Evolutionary conservation across 352 stramenopile genomes (phyloP).

Genomic region (Globisporangium takayamanum): DNA sequence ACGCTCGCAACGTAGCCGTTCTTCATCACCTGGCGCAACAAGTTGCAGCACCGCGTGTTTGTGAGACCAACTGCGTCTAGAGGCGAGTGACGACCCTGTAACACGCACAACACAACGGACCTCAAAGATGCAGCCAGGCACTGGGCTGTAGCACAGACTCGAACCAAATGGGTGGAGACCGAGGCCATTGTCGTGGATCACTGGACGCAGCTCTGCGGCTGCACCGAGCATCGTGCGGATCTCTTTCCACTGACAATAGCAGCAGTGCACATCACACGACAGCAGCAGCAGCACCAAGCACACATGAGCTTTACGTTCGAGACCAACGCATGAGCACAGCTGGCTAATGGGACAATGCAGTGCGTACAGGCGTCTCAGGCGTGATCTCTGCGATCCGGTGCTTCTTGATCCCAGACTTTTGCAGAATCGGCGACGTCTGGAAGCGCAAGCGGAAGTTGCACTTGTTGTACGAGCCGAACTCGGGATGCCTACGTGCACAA

Average conservation of each 20-base stretch:
- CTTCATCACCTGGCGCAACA: conserved; percentile 44
- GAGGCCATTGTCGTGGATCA: conserved; percentile 73
- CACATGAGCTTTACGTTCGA: not conserved
- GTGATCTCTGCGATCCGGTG: conserved; percentile 42
- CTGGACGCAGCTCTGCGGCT: conserved; percentile 45
- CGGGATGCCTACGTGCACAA: conserved; percentile 37
- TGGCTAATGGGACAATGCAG: not conserved
- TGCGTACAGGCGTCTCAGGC: conserved; percentile 55
- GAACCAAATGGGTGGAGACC: conserved; percentile 74
- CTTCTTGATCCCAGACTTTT: conserved; percentile 45
- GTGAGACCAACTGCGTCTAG: not conserved
- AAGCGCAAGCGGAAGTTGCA: conserved; percentile 79
- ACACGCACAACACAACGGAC: conserved; percentile 1
- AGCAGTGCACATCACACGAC: not conserved
- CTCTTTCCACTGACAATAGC: conserved; percentile 47
- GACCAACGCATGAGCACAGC: not conserved
- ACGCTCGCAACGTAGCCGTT: conserved; percentile 73
- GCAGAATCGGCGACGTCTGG: conserved; percentile 26
- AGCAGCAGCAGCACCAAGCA: not conserved
- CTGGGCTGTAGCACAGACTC: conserved; percentile 68
- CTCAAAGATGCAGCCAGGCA: conserved; percentile 73
- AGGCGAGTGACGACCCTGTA: too few species aligned
- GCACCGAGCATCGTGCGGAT: conserved; percentile 52
- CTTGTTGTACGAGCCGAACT: conserved; percentile 81
- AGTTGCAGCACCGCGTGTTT: too few species aligned